A percentile compares a stretch with the other conserved stretches of the same genome.
These are phyloP conservation scores for Citeromyces hawaiiensis DNA, from an alignment of 1,139 yeast species.

Conservation along the genomic window DNA sequence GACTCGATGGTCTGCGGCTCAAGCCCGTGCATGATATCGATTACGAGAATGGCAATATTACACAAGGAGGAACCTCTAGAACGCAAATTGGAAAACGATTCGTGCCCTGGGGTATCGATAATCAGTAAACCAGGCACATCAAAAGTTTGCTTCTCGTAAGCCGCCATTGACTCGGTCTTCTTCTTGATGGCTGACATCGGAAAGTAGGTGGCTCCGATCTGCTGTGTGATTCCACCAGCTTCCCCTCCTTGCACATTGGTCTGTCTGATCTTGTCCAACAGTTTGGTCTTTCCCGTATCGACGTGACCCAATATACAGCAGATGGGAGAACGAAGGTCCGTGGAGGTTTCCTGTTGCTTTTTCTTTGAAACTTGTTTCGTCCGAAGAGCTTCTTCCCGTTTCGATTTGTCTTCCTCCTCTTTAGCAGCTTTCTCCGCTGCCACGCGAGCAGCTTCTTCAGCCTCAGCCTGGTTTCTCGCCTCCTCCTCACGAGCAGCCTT, in stretches of 20 bases:
- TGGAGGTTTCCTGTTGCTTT: slow-evolving; percentile 11
- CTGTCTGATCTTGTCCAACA: slow-evolving; percentile 93
- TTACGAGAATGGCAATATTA: slow-evolving; percentile 96
- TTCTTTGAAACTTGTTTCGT: slow-evolving; percentile 8
- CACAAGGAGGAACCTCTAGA: slow-evolving; percentile 98
- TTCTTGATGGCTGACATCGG: slow-evolving; percentile 88
- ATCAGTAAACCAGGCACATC: slow-evolving; percentile 95
- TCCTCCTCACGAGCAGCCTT: slow-evolving; percentile 11
- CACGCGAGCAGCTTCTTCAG: slow-evolving; percentile 14
- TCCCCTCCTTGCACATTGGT: slow-evolving; percentile 99
- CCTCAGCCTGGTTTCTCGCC: slow-evolving; percentile 8
- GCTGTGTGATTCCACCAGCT: slow-evolving; percentile 99
- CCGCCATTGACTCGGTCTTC: slow-evolving; percentile 85
- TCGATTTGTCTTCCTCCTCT: background rate
- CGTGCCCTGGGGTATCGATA: slow-evolving; percentile 99
- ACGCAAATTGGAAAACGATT: slow-evolving; percentile 93
- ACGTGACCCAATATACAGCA: slow-evolving; percentile 99
- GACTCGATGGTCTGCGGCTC: slow-evolving; percentile 97
- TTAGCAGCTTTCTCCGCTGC: slow-evolving; percentile 7
- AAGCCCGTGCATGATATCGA: slow-evolving; percentile 98
- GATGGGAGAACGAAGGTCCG: slow-evolving; percentile 86
- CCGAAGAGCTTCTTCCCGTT: slow-evolving; percentile 13
- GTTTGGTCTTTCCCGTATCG: slow-evolving; percentile 97
- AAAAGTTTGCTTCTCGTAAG: slow-evolving; percentile 71
- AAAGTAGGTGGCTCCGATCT: slow-evolving; percentile 99